A percentile compares a stretch with the other conserved stretches of the same genome.
These are phyloP conservation scores for Hygrophorus pudorinus DNA, from an alignment of 768 basidiomycete species.

Conservation along the genomic window DNA sequence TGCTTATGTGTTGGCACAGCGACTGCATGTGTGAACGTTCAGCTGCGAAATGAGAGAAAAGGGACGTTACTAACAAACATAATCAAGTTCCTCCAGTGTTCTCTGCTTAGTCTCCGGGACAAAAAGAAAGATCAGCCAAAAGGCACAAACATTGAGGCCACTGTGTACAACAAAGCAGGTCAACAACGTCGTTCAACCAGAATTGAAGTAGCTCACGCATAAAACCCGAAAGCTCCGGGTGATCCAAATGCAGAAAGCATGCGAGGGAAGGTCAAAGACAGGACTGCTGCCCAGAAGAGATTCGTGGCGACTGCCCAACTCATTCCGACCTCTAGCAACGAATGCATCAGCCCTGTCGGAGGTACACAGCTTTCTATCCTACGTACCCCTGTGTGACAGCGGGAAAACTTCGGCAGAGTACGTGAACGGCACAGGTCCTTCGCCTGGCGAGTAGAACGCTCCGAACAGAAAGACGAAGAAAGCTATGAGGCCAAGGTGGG, in stretches of 20 bases:
- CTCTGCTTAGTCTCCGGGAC: slow-evolving; percentile 45
- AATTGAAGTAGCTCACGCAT: too few relatives aligned
- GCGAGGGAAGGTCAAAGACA: slow-evolving; percentile 55
- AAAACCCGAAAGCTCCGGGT: slow-evolving; percentile 19
- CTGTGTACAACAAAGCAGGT: slow-evolving; percentile 38
- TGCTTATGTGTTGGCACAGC: slow-evolving; percentile 40
- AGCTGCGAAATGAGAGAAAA: slow-evolving; percentile 12
- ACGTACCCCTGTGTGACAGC: slow-evolving; percentile 69
- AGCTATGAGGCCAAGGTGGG: slow-evolving; percentile 29
- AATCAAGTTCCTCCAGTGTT: slow-evolving; percentile 28
- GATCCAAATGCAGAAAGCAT: too few relatives aligned
- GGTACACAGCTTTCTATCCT: too few relatives aligned
- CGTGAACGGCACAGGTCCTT: too few relatives aligned
- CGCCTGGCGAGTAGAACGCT: slow-evolving; percentile 59
- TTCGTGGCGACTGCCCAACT: slow-evolving; percentile 45
- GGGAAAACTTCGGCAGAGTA: slow-evolving; percentile 96
- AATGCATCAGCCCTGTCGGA: neutral
- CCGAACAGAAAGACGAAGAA: slow-evolving; percentile 26
- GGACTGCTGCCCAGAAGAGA: slow-evolving; percentile 43
- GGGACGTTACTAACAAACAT: too few relatives aligned
- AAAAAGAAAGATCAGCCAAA: slow-evolving; percentile 47
- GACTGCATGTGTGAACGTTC: slow-evolving; percentile 30
- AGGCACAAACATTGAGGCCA: slow-evolving; percentile 37
- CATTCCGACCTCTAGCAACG: slow-evolving; percentile 18
- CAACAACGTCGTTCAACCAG: slow-evolving; percentile 5